These are phyloP conservation scores for Dalbergia oliveri DNA, from an alignment of 306 rosid genomes.

Conservation along the genomic window DNA sequence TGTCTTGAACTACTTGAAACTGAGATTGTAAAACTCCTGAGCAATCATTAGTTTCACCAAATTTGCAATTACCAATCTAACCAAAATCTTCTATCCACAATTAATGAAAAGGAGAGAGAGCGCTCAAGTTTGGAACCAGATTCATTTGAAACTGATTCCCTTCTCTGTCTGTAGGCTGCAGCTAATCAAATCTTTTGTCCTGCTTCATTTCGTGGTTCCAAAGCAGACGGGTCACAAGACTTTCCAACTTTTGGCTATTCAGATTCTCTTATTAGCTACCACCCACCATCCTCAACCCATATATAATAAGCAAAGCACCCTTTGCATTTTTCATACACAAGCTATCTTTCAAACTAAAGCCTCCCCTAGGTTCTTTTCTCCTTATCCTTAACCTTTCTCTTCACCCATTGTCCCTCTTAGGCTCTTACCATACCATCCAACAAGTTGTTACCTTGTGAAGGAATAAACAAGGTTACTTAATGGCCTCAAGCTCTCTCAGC, in stretches of 20 bases:
- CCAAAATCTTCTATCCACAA: background rate
- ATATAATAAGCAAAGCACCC: slow-evolving; percentile 40
- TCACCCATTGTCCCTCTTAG: background rate
- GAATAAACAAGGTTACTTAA: background rate
- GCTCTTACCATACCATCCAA: background rate
- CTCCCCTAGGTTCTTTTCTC: background rate
- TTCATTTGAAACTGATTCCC: slow-evolving; percentile 52
- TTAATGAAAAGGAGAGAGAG: slow-evolving; percentile 3
- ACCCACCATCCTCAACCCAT: slow-evolving; percentile 46
- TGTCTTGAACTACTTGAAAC: background rate
- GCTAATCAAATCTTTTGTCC: slow-evolving; percentile 38
- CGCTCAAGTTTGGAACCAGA: slow-evolving; percentile 47
- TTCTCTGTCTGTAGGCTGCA: slow-evolving; percentile 33
- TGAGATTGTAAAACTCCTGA: background rate
- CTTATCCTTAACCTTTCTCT: background rate
- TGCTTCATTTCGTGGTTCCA: slow-evolving; percentile 60
- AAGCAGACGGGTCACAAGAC: slow-evolving; percentile 56
- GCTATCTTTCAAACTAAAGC: slow-evolving; percentile 21
- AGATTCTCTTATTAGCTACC: slow-evolving; percentile 49
- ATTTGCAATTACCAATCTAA: slow-evolving; percentile 10
- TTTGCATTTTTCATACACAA: slow-evolving; percentile 45
- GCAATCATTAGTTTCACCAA: background rate
- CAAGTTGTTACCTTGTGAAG: background rate
- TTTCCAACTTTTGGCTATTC: slow-evolving; percentile 42
- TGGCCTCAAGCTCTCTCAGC: slow-evolving; percentile 69